These are phyloP conservation scores for Candida boidinii DNA, from an alignment of 805 yeast genomes.

Conservation along the genomic window DNA sequence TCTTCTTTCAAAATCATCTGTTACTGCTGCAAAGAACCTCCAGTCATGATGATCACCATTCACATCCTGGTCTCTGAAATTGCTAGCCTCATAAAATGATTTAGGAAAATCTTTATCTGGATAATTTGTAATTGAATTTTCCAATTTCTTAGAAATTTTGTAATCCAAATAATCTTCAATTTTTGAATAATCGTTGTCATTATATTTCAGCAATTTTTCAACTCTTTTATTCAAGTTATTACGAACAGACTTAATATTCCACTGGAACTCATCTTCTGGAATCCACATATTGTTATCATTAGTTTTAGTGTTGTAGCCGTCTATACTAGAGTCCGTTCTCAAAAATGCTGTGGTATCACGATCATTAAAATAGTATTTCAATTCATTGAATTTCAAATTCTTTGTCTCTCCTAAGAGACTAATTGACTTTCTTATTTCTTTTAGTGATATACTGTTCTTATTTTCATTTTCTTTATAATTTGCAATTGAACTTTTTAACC, in stretches of 20 bases:
- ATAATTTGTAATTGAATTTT: conserved; percentile 1
- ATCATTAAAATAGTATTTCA: too few relatives aligned
- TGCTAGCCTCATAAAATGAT: conserved; percentile 33
- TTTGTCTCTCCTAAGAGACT: too few relatives aligned
- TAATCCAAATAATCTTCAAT: conserved; percentile 2
- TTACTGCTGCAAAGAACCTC: conserved; percentile 29
- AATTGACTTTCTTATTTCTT: too few relatives aligned
- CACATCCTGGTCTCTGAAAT: conserved; percentile 17
- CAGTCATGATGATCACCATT: conserved; percentile 38
- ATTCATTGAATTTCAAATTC: too few relatives aligned
- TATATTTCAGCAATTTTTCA: too few relatives aligned
- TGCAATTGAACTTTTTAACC: too few relatives aligned
- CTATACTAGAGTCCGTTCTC: too few relatives aligned
- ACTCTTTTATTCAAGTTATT: background rate
- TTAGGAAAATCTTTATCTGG: conserved; percentile 14
- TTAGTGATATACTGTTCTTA: too few relatives aligned
- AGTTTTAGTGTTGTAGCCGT: too few relatives aligned
- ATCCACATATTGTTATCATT: too few relatives aligned
- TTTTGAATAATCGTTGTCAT: background rate
- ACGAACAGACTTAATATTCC: conserved; percentile 1
- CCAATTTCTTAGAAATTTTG: conserved; percentile 4
- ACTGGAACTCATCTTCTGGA: conserved; percentile 6
- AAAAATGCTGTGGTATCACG: too few relatives aligned
- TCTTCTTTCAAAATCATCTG: conserved; percentile 12
- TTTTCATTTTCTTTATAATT: too few relatives aligned